Base-by-base conservation (phyloP, 306 rosid genomes). In the Vachellia pachyceras region DNA sequence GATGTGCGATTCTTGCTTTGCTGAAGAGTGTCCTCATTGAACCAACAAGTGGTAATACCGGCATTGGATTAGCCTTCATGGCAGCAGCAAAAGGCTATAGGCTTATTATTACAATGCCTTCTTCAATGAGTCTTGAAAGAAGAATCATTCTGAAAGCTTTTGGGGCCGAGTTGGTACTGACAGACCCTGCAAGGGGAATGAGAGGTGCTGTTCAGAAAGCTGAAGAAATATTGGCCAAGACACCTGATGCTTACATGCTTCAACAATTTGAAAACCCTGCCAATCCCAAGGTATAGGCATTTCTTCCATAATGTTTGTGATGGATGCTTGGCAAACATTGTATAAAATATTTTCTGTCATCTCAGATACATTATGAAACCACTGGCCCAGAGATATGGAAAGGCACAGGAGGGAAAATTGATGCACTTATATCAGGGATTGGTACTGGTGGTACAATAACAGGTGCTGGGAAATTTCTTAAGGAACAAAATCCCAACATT, bases 311-410 rank as follows among this genome's bases (percentile, higher is more conserved):
- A 76, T 45, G 61, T 12, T 12, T 75, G 23, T 72, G 50, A 57
- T 46, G 12, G 76, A 64, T 41, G 68, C 69, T 84, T 72, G 72
- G 33, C 46, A 45, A 47, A 42, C 72, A 23, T 60, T 75, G 58
- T 25, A n/a, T 66, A 35, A 75, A 69, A n/a, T 44, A 52, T 46
- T 61, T 72, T 55, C 72, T 61, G 20, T 73, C 18, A 7, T 66
- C 36, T 61, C 78, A 93, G 97, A 11, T 93, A 45, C 97, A 93
- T 81, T 93, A 91, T 73, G 92, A 93, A 87, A 88, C 97, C 77
- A 93, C 97, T 15, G 94, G 97, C 83, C 97, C 97, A 4, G 94
- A 91, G 88, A 90, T 93, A 73, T 93, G 97, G 97, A 87, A 90
- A 84, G 97, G 97, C 72, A 46, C 96, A 0, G 91, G 83, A 20